These are phyloP conservation scores for Talaromyces atroroseus DNA, from an alignment of 2,329 filamentous ascomycete species.

Conservation along the genomic window DNA sequence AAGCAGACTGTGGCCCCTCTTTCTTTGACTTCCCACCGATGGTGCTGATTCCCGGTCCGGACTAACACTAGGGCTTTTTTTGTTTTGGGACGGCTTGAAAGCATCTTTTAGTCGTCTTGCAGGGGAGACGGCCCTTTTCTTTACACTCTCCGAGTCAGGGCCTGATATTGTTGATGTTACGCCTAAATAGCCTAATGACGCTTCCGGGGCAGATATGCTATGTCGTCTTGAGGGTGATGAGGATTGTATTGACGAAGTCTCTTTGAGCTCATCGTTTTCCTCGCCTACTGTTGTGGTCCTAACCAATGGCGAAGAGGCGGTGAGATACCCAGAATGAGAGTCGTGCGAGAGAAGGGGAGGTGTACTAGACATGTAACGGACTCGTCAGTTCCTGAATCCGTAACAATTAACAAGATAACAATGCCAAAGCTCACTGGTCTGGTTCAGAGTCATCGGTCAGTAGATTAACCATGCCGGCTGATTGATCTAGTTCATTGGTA, in stretches of 20 bases:
- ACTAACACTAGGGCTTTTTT: constrained; percentile 48
- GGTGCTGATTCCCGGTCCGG: constrained; percentile 42
- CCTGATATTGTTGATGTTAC: constrained; percentile 25
- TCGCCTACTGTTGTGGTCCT: constrained; percentile 49
- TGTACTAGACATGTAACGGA: constrained; percentile 23
- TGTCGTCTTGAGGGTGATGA: constrained; percentile 25
- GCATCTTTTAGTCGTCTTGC: constrained; percentile 66
- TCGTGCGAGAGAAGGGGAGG: constrained; percentile 53
- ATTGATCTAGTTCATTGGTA: constrained; percentile 17
- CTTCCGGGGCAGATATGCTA: constrained; percentile 34
- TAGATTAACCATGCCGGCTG: constrained; percentile 22
- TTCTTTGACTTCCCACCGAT: constrained; percentile 34
- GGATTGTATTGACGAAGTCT: constrained; percentile 16
- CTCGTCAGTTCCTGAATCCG: neutral
- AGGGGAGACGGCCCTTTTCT: constrained; percentile 62
- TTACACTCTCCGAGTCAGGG: constrained; percentile 31
- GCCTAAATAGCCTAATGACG: constrained; percentile 33
- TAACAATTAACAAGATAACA: neutral
- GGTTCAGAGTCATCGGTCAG: constrained; percentile 37
- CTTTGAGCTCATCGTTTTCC: constrained; percentile 26
- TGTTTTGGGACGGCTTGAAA: constrained; percentile 51
- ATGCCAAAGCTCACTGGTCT: constrained; percentile 31
- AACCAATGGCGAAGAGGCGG: constrained; percentile 63
- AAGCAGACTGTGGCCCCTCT: constrained; percentile 30
- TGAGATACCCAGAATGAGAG: constrained; percentile 63